Evolutionary conservation across 202 grass and related monocot species (phyloP), one percentile per base, ranked within the genome.

Genomic region (Miscanthus sacchariflorus): DNA sequence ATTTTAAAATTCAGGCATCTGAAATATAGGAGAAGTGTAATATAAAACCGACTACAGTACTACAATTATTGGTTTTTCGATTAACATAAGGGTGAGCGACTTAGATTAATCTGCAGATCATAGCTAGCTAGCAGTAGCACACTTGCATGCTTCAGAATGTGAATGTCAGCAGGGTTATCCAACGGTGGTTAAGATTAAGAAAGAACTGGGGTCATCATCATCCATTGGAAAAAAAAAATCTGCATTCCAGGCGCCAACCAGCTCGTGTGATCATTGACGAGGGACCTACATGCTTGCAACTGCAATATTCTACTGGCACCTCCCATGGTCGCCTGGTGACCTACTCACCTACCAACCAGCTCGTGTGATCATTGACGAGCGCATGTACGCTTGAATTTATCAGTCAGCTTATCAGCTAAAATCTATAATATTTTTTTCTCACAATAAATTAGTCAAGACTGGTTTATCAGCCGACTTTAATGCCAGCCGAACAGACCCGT

Each of bases 231-330:
- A 38, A 33, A 85, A 69, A 63, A 70, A 25, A 9, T 38, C 18
- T 89, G 56, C 70, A 89, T 3, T 17, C 50, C 66, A 83, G 17
- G n/a, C 84, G 78, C 79, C 72, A 70, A 23, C 84, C 86, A 73
- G 6, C 67, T 49, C 67, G 40, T 66, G 69, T 63, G 50, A 87
- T 74, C 56, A 74, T 87, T 73, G 27, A 21, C 69, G 72, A 45
- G 12, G 64, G 30, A 3, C 82, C 68, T 84, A 84, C 80, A 88
- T 46, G 73, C 80, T 17, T 7, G 38, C 69, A 69, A 27, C 75
- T 58, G 46, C 69, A 76, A 38, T 85, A 81, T 90, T 77, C 61
- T 58, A 85, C 21, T 14, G 4, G 19, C 18, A 42, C 36, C 23
- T 24, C 25, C 42, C 8, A 12, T 24, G 44, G 42, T 78, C 83